These are phyloP conservation scores for Yamadazyma kanchanaburiensis DNA, from an alignment of 1,139 yeast genomes.

Conservation along the genomic window DNA sequence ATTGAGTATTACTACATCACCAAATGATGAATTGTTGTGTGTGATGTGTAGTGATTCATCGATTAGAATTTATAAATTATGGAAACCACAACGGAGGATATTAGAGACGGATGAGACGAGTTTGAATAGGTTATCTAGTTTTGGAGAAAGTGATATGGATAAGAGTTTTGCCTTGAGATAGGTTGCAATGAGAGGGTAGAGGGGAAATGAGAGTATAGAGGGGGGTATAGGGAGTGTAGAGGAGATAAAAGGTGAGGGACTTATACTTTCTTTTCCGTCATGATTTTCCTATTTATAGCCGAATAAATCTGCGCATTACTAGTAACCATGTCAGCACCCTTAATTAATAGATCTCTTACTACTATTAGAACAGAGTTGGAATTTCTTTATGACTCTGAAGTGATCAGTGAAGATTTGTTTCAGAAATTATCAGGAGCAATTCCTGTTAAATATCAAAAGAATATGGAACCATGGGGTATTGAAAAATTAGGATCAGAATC, in stretches of 20 bases:
- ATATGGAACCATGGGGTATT: slow-evolving; percentile 49
- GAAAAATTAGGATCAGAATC: slow-evolving; percentile 27
- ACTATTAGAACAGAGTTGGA: slow-evolving; percentile 77
- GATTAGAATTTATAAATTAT: slow-evolving; percentile 65
- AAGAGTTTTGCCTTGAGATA: no score
- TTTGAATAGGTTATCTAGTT: no score
- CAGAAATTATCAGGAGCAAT: slow-evolving; percentile 49
- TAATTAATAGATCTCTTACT: slow-evolving; percentile 75
- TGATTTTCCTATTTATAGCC: no score
- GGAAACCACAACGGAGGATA: slow-evolving; percentile 29
- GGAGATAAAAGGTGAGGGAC: no score
- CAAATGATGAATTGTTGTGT: slow-evolving; percentile 58
- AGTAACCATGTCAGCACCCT: slow-evolving; percentile 47
- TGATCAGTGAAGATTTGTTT: slow-evolving; percentile 58
- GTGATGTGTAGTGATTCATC: slow-evolving; percentile 78
- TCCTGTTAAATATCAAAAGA: slow-evolving; percentile 59
- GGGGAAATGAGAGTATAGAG: no score
- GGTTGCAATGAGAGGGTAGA: no score
- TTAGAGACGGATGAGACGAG: neutral
- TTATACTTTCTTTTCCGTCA: no score
- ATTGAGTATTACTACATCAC: slow-evolving; percentile 63
- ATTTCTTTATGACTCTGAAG: slow-evolving; percentile 74
- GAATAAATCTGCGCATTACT: no score
- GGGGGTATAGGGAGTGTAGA: no score
- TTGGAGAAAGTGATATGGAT: no score